phyloP scores from a whole-genome alignment of 768 basidiomycete genomes.

The Gyrodon lividus region DNA sequence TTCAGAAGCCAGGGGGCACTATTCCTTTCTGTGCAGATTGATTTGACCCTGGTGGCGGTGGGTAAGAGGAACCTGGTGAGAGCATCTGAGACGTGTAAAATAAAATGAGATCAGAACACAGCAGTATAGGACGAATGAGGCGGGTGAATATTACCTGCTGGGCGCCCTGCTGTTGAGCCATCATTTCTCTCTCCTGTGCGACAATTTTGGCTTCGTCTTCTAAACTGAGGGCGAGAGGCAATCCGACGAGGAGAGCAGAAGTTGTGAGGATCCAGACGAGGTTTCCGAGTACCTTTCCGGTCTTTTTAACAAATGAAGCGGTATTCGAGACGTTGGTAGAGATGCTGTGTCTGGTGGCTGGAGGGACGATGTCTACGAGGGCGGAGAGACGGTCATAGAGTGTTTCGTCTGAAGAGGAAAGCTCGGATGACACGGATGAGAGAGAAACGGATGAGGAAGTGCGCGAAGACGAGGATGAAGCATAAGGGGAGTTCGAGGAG shows the following conservation, averaged over 20 bases:
- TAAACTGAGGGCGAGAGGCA: slow-evolving; percentile 88
- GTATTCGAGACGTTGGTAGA: slow-evolving; percentile 58
- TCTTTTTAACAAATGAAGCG: slow-evolving; percentile 61
- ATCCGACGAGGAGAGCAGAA: slow-evolving; percentile 87
- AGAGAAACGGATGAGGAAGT: slow-evolving; percentile 70
- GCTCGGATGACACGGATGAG: slow-evolving; percentile 74
- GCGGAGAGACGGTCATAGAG: slow-evolving; percentile 85
- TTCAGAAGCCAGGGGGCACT: slow-evolving; percentile 84
- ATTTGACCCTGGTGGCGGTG: slow-evolving; percentile 41
- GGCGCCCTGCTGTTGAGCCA: slow-evolving; percentile 89
- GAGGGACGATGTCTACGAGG: slow-evolving; percentile 94
- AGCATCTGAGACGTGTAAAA: slow-evolving; percentile 60
- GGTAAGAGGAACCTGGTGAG: slow-evolving; percentile 56
- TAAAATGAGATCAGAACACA: slow-evolving; percentile 10
- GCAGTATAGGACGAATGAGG: background rate
- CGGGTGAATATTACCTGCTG: slow-evolving; percentile 64
- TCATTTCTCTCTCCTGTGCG: slow-evolving; percentile 90
- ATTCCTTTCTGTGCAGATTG: slow-evolving; percentile 49
- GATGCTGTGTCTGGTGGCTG: slow-evolving; percentile 80
- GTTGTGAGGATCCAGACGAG: slow-evolving; percentile 95
- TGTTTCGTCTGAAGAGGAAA: slow-evolving; percentile 72
- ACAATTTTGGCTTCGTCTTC: slow-evolving; percentile 97
- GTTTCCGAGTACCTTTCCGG: slow-evolving; percentile 76
- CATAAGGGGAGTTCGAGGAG: slow-evolving; percentile 61
- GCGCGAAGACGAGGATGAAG: slow-evolving; percentile 71